A percentile compares a stretch with the other conserved stretches of the same genome.
Evolutionary conservation across 257 asterid species (phyloP).

Genomic region (Nicotiana otophora): DNA sequence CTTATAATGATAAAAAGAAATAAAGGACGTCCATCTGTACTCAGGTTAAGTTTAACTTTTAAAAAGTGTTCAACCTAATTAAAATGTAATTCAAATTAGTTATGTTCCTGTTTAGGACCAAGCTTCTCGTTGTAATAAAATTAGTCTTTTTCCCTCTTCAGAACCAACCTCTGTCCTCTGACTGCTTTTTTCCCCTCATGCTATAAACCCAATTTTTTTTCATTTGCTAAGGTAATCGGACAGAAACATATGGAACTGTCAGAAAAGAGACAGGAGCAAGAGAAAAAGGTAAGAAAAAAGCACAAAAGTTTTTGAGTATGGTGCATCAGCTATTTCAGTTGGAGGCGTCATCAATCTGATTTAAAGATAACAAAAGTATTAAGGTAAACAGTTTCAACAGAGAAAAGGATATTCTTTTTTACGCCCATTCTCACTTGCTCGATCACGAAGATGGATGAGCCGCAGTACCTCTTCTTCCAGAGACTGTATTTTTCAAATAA

Average conservation of each 20-base stretch:
- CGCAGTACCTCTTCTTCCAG: slow-evolving; percentile 34
- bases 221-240: not conserved
- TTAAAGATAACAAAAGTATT: not conserved
- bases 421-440: slow-evolving; percentile 43
- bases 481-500: slow-evolving; percentile 13
- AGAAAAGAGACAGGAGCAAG: not conserved
- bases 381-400: slow-evolving; percentile 3
- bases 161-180: not conserved
- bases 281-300: too few species aligned
- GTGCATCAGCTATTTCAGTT: too few species aligned
- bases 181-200: not conserved
- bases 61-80: not conserved
- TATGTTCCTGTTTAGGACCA: not conserved
- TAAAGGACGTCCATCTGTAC: not conserved
- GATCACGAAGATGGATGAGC: slow-evolving; percentile 36
- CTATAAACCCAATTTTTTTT: not conserved
- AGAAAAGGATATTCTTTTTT: slow-evolving; percentile 52
- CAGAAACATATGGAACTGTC: slow-evolving; percentile 7
- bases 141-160: not conserved
- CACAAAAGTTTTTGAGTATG: too few species aligned
- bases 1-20: not conserved
- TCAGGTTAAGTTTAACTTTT: not conserved
- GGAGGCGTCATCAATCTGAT: too few species aligned
- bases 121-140: not conserved
- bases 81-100: slow-evolving; percentile 1